Evolutionary conservation across 2,329 filamentous ascomycete species (phyloP).

Genomic region (Hypoxylon sp.): DNA sequence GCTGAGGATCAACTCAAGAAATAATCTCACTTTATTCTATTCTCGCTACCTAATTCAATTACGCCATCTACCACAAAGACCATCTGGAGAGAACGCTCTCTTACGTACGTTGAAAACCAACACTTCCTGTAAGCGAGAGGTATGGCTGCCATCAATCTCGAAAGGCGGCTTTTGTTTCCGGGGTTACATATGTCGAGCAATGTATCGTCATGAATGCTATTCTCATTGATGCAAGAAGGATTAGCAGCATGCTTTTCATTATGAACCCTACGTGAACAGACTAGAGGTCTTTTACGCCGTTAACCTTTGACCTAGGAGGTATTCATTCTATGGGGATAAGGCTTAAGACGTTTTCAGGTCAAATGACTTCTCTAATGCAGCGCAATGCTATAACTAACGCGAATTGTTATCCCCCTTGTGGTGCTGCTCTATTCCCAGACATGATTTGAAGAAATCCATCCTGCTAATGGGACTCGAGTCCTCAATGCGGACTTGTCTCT

Average conservation of each 20-base stretch:
- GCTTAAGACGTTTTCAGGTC: not conserved
- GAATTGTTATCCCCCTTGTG: not conserved
- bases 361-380: not conserved
- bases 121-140: too few relatives aligned
- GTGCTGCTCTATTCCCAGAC: not conserved
- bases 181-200: not conserved
- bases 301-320: not conserved
- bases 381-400: not conserved
- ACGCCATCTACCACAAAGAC: too few relatives aligned
- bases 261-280: not conserved
- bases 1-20: too few relatives aligned
- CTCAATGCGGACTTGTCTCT: not conserved
- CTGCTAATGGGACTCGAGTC: not conserved
- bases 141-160: too few relatives aligned
- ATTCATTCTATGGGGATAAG: not conserved
- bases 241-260: not conserved
- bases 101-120: too few relatives aligned
- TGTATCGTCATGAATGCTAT: not conserved
- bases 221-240: not conserved
- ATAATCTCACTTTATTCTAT: too few relatives aligned
- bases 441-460: not conserved
- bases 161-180: not conserved
- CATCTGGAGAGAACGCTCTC: too few relatives aligned
- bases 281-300: not conserved
- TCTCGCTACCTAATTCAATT: too few relatives aligned